A percentile compares a stretch with the other conserved stretches of the same genome.
Conservation (phyloP, 2,329 filamentous ascomycete species). For the Botrytis deweyae region DNA sequence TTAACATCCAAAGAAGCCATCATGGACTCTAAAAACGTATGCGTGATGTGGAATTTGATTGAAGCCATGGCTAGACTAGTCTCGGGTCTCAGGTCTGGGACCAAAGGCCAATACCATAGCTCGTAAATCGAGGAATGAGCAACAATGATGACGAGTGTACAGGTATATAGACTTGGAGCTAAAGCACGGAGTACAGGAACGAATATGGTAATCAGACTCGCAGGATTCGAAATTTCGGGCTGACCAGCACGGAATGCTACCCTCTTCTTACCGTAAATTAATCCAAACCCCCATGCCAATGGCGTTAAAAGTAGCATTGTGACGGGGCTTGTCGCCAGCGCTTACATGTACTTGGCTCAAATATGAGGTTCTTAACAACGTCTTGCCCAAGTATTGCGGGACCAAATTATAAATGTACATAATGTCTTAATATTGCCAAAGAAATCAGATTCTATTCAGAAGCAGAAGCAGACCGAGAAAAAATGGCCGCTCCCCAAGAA, state of each 20-base stretch:
- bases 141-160: neutral
- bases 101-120: neutral
- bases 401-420: neutral
- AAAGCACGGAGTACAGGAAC: neutral
- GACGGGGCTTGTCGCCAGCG: neutral
- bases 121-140: slow-evolving; percentile 7
- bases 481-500: neutral
- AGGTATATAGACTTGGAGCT: neutral
- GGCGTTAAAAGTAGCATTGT: neutral
- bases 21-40: neutral
- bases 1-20: neutral
- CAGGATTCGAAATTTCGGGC: neutral
- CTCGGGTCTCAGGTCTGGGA: no score
- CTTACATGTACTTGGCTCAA: neutral
- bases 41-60: neutral
- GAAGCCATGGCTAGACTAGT: neutral
- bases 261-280: neutral
- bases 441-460: neutral
- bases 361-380: neutral
- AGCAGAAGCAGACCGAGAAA: neutral
- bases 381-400: neutral
- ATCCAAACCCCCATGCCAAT: neutral
- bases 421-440: neutral
- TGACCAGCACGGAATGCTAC: neutral
- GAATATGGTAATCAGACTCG: neutral